A percentile compares a stretch with the other conserved stretches of the same genome.
Evolutionary conservation across 2,329 filamentous ascomycete species (phyloP).

Genomic region (Rutstroemia sp.): DNA sequence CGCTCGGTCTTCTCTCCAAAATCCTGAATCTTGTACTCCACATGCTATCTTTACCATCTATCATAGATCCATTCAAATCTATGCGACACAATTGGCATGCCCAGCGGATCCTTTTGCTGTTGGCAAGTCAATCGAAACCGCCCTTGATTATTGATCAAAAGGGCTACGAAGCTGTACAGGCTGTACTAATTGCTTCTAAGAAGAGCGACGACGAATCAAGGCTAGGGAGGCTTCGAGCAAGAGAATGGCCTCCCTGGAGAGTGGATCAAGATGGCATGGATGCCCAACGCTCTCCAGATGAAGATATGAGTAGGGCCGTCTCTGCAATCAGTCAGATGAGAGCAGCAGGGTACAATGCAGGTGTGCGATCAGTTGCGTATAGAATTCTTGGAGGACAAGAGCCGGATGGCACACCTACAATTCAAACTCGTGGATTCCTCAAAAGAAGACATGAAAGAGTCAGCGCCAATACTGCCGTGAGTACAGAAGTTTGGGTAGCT

Average conservation of each 20-base stretch:
- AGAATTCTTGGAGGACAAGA: conserved; percentile 46
- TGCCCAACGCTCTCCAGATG: conserved; percentile 42
- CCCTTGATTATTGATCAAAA: conserved; percentile 43
- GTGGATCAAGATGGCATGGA: conserved; percentile 52
- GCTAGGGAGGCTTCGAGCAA: conserved; percentile 40
- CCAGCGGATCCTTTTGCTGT: conserved; percentile 44
- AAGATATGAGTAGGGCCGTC: conserved; percentile 47
- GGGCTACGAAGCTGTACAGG: conserved; percentile 48
- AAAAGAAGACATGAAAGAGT: background rate
- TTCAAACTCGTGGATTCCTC: conserved; percentile 42
- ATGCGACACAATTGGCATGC: conserved; percentile 49
- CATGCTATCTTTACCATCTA: conserved; percentile 32
- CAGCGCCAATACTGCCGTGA: conserved; percentile 1
- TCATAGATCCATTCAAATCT: conserved; percentile 30
- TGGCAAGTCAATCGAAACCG: conserved; percentile 41
- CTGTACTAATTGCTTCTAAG: conserved; percentile 44
- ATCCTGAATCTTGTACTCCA: conserved; percentile 37
- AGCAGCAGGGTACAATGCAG: conserved; percentile 46
- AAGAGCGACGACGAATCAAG: conserved; percentile 46
- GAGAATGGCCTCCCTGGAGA: conserved; percentile 55
- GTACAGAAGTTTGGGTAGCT: conserved; percentile 41
- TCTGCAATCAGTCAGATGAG: conserved; percentile 46
- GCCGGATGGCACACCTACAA: conserved; percentile 45
- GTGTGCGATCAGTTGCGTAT: conserved; percentile 40
- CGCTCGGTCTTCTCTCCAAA: conserved; percentile 20